Conservation (phyloP, 495 filamentous ascomycete species). For the Trichocladium uniseriatum region DNA sequence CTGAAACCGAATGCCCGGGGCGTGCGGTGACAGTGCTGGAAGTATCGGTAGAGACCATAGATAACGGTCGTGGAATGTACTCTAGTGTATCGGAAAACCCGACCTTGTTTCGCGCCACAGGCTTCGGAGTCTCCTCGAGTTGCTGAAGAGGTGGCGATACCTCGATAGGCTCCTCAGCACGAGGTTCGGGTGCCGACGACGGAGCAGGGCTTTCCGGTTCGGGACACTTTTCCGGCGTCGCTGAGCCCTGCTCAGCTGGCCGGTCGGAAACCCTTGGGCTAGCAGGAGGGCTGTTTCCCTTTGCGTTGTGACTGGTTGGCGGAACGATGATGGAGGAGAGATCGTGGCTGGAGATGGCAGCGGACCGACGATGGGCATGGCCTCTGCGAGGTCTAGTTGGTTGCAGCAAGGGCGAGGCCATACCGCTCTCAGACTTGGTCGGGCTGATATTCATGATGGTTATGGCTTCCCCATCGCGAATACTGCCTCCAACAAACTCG, state of each 20-base stretch:
- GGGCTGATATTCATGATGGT: slow-evolving; percentile 54
- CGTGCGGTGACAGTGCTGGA: slow-evolving; percentile 56
- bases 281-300: slow-evolving; percentile 55
- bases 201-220: slow-evolving; percentile 7
- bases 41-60: slow-evolving; percentile 64
- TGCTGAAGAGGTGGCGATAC: slow-evolving; percentile 4
- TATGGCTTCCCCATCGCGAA: slow-evolving; percentile 45
- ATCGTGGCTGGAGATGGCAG: slow-evolving; percentile 78
- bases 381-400: slow-evolving; percentile 50
- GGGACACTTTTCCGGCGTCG: slow-evolving; percentile 18
- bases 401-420: slow-evolving; percentile 40
- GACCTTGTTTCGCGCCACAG: slow-evolving; percentile 40
- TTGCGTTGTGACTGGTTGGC: slow-evolving; percentile 38
- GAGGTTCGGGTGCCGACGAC: background rate
- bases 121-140: slow-evolving; percentile 30
- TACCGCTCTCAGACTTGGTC: slow-evolving; percentile 50
- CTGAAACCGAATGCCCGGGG: slow-evolving; percentile 52
- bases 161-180: background rate
- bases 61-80: slow-evolving; percentile 63
- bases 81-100: slow-evolving; percentile 54
- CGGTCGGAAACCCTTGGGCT: slow-evolving; percentile 49
- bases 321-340: slow-evolving; percentile 59
- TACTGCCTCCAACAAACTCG: slow-evolving; percentile 71
- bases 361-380: slow-evolving; percentile 80
- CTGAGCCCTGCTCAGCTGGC: slow-evolving; percentile 29